Evolutionary conservation across 2,329 filamentous ascomycete species (phyloP).

Genomic region (Diaporthe sp.): DNA sequence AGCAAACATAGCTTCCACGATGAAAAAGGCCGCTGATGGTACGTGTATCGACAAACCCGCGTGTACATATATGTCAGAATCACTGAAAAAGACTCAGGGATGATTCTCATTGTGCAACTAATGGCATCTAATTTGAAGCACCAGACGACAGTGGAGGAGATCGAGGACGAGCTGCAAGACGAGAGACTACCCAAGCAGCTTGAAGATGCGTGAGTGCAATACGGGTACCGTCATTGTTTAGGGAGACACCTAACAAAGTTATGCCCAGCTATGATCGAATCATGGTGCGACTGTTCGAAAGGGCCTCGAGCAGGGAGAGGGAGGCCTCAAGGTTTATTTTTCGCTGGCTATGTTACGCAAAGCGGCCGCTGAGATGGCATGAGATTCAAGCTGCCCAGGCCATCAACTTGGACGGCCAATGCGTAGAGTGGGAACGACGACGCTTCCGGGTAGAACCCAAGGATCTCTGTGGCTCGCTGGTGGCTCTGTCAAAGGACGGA

Average conservation of each 20-base stretch:
- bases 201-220: background rate
- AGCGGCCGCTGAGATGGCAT: conserved; percentile 54
- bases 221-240: accelerated
- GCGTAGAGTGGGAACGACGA: conserved; percentile 48
- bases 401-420: conserved; percentile 47
- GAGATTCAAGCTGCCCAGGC: conserved; percentile 57
- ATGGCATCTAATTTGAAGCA: conserved; percentile 1
- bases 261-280: conserved; percentile 10
- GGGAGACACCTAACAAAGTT: background rate
- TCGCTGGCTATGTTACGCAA: conserved; percentile 55
- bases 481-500: conserved; percentile 47
- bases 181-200: conserved; percentile 29
- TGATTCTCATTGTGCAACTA: conserved; percentile 17
- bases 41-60: background rate
- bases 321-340: conserved; percentile 47
- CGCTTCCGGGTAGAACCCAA: conserved; percentile 46
- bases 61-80: background rate
- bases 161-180: conserved; percentile 9
- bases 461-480: conserved; percentile 54
- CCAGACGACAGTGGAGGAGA: conserved; percentile 29
- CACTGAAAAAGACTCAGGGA: background rate
- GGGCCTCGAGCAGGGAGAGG: conserved; percentile 47
- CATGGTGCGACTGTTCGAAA: conserved; percentile 36
- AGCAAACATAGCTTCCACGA: background rate
- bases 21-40: conserved; percentile 17